Percentiles rank a stretch among this genome's conserved stretches.
phyloP scores from a whole-genome alignment of 2,329 filamentous ascomycete species.

The Bipolaris zeicola region DNA sequence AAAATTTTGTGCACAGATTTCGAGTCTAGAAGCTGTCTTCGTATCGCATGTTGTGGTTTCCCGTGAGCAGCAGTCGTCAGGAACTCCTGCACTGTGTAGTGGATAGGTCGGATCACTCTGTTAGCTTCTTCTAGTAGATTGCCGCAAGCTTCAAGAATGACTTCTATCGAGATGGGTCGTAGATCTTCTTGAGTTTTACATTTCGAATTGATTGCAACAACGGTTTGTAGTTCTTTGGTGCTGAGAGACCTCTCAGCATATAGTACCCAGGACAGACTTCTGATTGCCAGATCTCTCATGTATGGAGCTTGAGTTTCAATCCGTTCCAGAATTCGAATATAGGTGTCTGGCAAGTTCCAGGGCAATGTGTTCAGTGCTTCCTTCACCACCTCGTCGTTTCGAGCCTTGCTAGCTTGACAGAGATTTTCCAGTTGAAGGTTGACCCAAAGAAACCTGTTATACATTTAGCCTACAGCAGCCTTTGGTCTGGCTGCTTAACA shows the following conservation, averaged over 20 bases:
- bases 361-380: conserved; percentile 20
- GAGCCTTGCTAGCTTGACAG: conserved; percentile 19
- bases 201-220: conserved; percentile 13
- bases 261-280: conserved; percentile 24
- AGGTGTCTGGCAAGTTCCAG: conserved; percentile 21
- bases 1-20: conserved; percentile 13
- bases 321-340: conserved; percentile 23
- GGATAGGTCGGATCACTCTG: conserved; percentile 21
- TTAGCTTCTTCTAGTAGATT: conserved; percentile 22
- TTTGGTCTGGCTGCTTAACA: background rate
- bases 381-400: conserved; percentile 17
- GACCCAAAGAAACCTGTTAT: conserved; percentile 28
- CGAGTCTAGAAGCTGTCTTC: conserved; percentile 11
- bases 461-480: conserved; percentile 4
- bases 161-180: conserved; percentile 6
- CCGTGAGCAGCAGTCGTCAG: conserved; percentile 10
- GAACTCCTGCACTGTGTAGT: conserved; percentile 32
- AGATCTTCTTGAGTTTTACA: conserved; percentile 12
- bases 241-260: conserved; percentile 22
- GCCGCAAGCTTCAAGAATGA: conserved; percentile 28
- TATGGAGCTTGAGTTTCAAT: conserved; percentile 21
- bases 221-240: conserved; percentile 20
- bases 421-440: conserved; percentile 27
- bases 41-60: conserved; percentile 1
- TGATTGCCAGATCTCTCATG: conserved; percentile 24